These are phyloP conservation scores for Mucor saturninus DNA, from an alignment of 371 early-diverging fungal species.

Conservation along the genomic window DNA sequence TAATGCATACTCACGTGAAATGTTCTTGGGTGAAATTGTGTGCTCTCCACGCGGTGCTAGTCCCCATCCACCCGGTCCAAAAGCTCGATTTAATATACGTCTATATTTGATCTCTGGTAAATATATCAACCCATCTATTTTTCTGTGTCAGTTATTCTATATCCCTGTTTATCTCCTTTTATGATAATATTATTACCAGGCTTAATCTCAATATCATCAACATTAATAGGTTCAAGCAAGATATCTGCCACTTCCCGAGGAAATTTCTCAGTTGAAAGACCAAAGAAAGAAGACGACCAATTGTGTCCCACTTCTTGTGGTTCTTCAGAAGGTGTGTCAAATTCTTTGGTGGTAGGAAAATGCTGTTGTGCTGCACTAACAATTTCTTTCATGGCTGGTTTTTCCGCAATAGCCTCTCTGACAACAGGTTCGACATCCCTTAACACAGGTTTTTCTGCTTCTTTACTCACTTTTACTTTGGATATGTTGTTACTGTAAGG, in stretches of 20 bases:
- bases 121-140: slow-evolving; percentile 87
- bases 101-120: slow-evolving; percentile 97
- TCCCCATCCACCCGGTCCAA: slow-evolving; percentile 96
- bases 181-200: slow-evolving; percentile 63
- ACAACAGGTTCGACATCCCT: not conserved
- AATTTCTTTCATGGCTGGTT: not conserved
- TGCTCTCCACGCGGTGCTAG: slow-evolving; percentile 93
- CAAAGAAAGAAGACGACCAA: slow-evolving; percentile 79
- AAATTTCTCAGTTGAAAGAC: slow-evolving; percentile 77
- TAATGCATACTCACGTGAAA: slow-evolving; percentile 93
- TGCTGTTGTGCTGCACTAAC: slow-evolving; percentile 1
- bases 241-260: slow-evolving; percentile 71
- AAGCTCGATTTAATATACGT: slow-evolving; percentile 90
- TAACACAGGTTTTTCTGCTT: not conserved
- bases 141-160: not conserved
- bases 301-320: slow-evolving; percentile 33
- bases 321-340: slow-evolving; percentile 16
- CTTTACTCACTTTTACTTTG: not conserved
- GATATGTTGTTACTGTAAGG: slow-evolving; percentile 2
- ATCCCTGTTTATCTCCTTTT: not conserved
- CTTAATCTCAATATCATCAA: slow-evolving; percentile 89
- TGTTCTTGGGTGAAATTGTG: slow-evolving; percentile 74
- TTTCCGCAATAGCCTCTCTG: not conserved
- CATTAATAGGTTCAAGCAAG: slow-evolving; percentile 72
- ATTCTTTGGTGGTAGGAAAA: slow-evolving; percentile 23